Evolutionary conservation across 2,329 filamentous ascomycete genomes (phyloP), one percentile per base, ranked within the genome.

Genomic region (Sporothrix sp.): DNA sequence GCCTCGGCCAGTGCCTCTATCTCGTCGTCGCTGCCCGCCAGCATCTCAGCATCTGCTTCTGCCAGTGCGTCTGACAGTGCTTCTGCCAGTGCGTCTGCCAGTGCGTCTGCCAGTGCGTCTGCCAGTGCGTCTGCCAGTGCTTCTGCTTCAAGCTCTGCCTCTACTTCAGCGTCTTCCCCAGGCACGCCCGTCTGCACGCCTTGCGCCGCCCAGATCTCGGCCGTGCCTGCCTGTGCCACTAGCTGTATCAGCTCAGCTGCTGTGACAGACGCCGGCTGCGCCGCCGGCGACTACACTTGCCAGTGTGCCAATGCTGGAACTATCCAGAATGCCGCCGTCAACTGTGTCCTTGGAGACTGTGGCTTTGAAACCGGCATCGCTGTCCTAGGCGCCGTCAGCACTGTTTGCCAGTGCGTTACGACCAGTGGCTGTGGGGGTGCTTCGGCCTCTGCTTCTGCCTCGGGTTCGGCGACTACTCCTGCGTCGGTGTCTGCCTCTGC

Each of bases 281-380:
- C 20, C 18, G 36, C 35, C 14, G 46, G 46, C 20, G 36, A 48
- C 14, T 48, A 48, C 36, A n/a, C 20, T 14, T 48, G 46, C 46
- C 46, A 48, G 46, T 48, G 46, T 37, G 46, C 46, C 25, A 38
- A 37, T 4, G 46, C 46, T 13, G 46, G 16, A 7, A 25, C 7
- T 27, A 48, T 48, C 36, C 46, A 48, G 36, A 39, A 39, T 14
- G 46, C 46, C 7, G 46, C 46, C 25, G 46, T 48, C 46, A 48
- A 48, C 33, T 48, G 46, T 10, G 46, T 48, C 13, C 23, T 48
- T 8, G 46, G 46, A 10, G 46, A 7, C 25, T 48, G 46, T 16
- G 46, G 46, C 11, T n/a, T 48, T 7, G 46, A 21, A 8, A 37
- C 37, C 36, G 46, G 46, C 8, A 21, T 48, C 14, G 23, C 10